Base-by-base conservation (phyloP, 805 yeast species). In the Deakozyma indianensis region DNA sequence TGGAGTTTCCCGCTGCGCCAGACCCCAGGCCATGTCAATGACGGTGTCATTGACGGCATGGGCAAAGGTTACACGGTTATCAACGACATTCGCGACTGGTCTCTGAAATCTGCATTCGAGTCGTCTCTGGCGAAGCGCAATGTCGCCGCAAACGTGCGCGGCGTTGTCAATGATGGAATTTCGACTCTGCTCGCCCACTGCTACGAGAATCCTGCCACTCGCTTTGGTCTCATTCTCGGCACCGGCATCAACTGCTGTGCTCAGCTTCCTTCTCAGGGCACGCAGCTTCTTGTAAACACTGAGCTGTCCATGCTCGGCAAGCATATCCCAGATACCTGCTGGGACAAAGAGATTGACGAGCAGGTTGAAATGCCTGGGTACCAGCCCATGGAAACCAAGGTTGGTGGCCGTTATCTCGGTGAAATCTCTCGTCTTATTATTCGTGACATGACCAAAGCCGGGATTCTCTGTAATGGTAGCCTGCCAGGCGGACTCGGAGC, bases 241-340 rank as follows among this genome's bases (percentile, higher is more conserved):
- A 87, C 96, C 1, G 96, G 96, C 56, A 81, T 94, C 27, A 87
- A 87, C 62, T 95, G 60, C n/a, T 50, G 59, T 9, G 51, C 51
- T 87, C 55, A 88, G 87, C 21, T 84, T 80, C 64, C 73, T 69
- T 61, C 90, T 77, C 61, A 73, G 71, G 46, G 18, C 16, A n/a
- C 38, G 18, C 18, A 49, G 71, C 76, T 11, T 87, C 80, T 84
- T 51, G 72, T 87, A 52, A 87, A 87, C 64, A 85, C 94, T 32
- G 96, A 87, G 66, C 81, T 94, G 83, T 95, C 95, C 48, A 83
- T 94, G 47, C 84, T 85, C 55, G 95, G 86, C 57, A 80, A 83
- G 54, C 75, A 74, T n/a, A 68, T 83, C 35, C 95, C 95, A 49
- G 74, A 69, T 24, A 81, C 95, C 1, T 72, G 75, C 49, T 87